These are phyloP conservation scores for Citrus australasica DNA, from an alignment of 345 rosid genomes.

Conservation along the genomic window DNA sequence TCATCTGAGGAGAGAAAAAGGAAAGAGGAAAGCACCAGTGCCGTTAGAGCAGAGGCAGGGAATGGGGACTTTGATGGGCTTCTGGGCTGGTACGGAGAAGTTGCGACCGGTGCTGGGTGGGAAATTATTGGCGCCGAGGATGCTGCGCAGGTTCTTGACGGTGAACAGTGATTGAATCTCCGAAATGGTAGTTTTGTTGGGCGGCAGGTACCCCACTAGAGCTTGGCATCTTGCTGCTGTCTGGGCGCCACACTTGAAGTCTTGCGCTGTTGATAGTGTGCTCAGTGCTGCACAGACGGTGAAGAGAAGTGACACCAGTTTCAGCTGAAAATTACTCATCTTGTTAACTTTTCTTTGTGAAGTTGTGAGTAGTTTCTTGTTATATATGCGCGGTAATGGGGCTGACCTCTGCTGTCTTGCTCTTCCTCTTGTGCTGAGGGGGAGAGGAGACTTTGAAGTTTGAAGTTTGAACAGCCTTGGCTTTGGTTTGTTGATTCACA, in stretches of 20 bases:
- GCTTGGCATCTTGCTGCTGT: conserved; percentile 14
- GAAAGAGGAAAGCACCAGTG: conserved; percentile 23
- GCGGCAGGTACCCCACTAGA: conserved; percentile 29
- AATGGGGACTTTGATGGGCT: conserved; percentile 29
- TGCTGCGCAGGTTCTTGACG: conserved; percentile 24
- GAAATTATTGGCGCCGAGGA: conserved; percentile 42
- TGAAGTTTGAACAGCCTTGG: not conserved
- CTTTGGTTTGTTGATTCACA: not conserved
- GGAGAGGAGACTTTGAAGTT: not conserved
- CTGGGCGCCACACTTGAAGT: conserved; percentile 28
- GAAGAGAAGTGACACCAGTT: conserved; percentile 1
- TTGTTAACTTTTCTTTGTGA: too few species aligned
- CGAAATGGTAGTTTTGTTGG: conserved; percentile 24
- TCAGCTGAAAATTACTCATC: conserved; percentile 5
- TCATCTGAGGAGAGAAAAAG: not conserved
- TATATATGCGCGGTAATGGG: too few species aligned
- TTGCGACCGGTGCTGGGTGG: conserved; percentile 10
- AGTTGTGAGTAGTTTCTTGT: too few species aligned
- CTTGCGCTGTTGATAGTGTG: conserved; percentile 10
- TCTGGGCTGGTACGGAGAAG: not conserved
- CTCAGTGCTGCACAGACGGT: not conserved
- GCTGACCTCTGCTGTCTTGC: not conserved
- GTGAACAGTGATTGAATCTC: conserved; percentile 33
- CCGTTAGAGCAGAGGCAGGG: conserved; percentile 37
- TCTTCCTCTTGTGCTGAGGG: not conserved